Evolutionary conservation across 2,329 filamentous ascomycete species (phyloP).

Genomic region (Helotiales sp.): DNA sequence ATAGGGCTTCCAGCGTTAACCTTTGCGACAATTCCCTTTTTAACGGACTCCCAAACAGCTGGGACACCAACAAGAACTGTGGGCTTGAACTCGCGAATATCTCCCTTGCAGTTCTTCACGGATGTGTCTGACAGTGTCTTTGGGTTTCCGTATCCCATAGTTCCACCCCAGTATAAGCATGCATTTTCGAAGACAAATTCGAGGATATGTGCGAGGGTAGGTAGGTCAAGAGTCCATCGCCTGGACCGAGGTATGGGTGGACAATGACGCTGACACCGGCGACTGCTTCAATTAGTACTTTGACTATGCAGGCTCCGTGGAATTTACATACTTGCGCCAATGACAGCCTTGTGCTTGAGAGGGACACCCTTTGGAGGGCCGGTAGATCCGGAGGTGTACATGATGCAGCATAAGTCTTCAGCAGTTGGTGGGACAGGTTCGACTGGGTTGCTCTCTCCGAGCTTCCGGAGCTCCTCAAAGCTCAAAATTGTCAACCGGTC

Average conservation of each 20-base stretch:
- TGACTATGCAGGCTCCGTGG: slow-evolving; percentile 63
- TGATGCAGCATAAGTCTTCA: slow-evolving; percentile 81
- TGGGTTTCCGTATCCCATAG: slow-evolving; percentile 90
- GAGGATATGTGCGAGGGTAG: slow-evolving; percentile 95
- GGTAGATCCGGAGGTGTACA: slow-evolving; percentile 89
- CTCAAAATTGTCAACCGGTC: slow-evolving; percentile 58
- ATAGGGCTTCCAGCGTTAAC: slow-evolving; percentile 75
- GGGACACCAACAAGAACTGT: slow-evolving; percentile 94
- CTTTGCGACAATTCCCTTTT: slow-evolving; percentile 80
- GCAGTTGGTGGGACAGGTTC: slow-evolving; percentile 74
- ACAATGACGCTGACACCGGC: slow-evolving; percentile 82
- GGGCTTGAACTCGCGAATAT: slow-evolving; percentile 89
- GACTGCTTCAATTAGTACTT: slow-evolving; percentile 52
- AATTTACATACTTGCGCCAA: slow-evolving; percentile 77
- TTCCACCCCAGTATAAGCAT: slow-evolving; percentile 85
- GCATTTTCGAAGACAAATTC: slow-evolving; percentile 96
- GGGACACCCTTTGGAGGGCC: slow-evolving; percentile 89
- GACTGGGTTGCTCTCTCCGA: slow-evolving; percentile 64
- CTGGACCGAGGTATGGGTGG: slow-evolving; percentile 75
- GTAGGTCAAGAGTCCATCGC: slow-evolving; percentile 85
- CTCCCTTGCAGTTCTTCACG: slow-evolving; percentile 87
- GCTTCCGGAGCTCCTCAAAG: slow-evolving; percentile 58
- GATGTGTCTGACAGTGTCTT: slow-evolving; percentile 86
- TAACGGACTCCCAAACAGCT: slow-evolving; percentile 95
- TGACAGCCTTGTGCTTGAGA: slow-evolving; percentile 80